Conservation (phyloP, 1,284 basidiomycete species). For the Sporisorium reilianum region DNA sequence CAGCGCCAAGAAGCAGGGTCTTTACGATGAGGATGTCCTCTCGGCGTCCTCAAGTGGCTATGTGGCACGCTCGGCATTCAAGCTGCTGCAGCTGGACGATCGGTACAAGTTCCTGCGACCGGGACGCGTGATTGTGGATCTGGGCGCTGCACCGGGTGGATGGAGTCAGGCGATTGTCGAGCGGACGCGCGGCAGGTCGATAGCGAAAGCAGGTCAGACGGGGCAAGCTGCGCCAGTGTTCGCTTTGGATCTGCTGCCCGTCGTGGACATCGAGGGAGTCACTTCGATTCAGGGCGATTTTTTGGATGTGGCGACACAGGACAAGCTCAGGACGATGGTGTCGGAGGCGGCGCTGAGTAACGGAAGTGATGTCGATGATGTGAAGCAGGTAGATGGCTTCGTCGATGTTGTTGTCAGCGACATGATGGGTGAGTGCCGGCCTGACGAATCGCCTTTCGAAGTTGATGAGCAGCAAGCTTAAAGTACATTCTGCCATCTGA, state of each 20-base stretch:
- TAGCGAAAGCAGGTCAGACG: neutral
- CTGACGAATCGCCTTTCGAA: neutral
- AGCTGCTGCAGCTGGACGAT: conserved; percentile 57
- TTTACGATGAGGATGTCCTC: conserved; percentile 9
- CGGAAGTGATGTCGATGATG: neutral
- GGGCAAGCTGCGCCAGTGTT: conserved; percentile 22
- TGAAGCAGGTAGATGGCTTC: conserved; percentile 9
- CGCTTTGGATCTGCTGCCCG: conserved; percentile 56
- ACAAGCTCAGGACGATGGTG: conserved; percentile 22
- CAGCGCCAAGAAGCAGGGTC: neutral
- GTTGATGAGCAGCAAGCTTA: neutral
- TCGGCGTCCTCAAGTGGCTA: conserved; percentile 17
- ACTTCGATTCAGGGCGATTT: conserved; percentile 58
- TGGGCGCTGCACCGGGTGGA: conserved; percentile 64
- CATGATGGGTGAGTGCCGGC: conserved; percentile 58
- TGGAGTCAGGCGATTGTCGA: conserved; percentile 61
- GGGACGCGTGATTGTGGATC: conserved; percentile 54
- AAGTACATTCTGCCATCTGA: neutral
- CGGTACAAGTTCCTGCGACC: conserved; percentile 52
- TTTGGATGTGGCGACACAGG: conserved; percentile 29
- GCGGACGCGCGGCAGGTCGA: conserved; percentile 14
- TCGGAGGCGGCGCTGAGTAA: conserved; percentile 1
- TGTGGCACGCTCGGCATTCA: conserved; percentile 62
- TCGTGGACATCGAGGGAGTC: conserved; percentile 32
- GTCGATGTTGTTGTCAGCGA: conserved; percentile 63